Percentiles rank a stretch among this genome's conserved stretches.
These are phyloP conservation scores for Talaromyces proteolyticus DNA, from an alignment of 495 filamentous ascomycete species.

Conservation along the genomic window DNA sequence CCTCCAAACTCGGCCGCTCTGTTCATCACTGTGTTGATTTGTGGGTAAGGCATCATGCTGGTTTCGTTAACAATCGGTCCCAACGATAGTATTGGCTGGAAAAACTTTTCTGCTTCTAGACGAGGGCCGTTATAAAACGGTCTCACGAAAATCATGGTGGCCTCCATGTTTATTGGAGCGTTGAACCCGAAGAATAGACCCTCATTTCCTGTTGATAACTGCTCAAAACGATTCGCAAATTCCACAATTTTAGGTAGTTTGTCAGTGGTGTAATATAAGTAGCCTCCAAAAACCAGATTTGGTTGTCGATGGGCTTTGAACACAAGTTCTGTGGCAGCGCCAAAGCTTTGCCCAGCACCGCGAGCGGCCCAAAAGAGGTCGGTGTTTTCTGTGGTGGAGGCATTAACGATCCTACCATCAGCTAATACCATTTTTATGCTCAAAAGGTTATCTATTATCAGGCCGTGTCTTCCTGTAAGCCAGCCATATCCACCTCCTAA, in stretches of 20 bases:
- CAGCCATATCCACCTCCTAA: conserved; percentile 54
- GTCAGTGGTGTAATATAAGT: conserved; percentile 31
- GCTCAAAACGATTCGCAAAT: conserved; percentile 31
- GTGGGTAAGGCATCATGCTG: conserved; percentile 32
- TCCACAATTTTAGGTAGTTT: conserved; percentile 34
- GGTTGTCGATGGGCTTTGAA: conserved; percentile 38
- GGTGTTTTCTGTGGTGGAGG: conserved; percentile 26
- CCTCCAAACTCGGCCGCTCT: neutral
- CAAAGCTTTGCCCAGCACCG: conserved; percentile 42
- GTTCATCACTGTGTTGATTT: conserved; percentile 29
- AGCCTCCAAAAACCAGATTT: conserved; percentile 39
- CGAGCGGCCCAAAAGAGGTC: conserved; percentile 45
- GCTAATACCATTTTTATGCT: conserved; percentile 44
- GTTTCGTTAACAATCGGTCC: conserved; percentile 30
- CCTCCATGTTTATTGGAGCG: conserved; percentile 21
- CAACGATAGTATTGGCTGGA: conserved; percentile 27
- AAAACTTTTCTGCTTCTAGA: conserved; percentile 33
- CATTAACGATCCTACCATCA: conserved; percentile 34
- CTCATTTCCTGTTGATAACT: conserved; percentile 25
- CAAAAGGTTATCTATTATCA: conserved; percentile 48
- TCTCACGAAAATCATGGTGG: conserved; percentile 31
- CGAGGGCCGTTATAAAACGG: conserved; percentile 47
- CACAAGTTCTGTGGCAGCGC: conserved; percentile 39
- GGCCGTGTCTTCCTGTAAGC: conserved; percentile 42
- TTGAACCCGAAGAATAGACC: conserved; percentile 32